phyloP scores from a whole-genome alignment of 495 filamentous ascomycete species.

The Xylaria scruposa region DNA sequence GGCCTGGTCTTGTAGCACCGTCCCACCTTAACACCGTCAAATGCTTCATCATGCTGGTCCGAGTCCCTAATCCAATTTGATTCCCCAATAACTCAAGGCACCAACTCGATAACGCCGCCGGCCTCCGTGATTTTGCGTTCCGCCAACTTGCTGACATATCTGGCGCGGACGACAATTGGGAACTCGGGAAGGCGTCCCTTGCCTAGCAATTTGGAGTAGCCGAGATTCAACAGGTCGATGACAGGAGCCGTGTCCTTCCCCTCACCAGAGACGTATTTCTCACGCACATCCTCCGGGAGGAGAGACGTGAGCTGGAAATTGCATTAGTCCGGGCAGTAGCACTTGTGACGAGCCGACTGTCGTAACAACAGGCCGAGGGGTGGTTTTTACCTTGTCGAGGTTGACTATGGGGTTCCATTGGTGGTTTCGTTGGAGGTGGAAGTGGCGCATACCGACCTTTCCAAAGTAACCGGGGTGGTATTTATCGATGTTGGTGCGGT shows the following conservation, averaged over 20 bases:
- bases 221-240: slow-evolving; percentile 88
- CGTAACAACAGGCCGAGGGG: not conserved
- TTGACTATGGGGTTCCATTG: slow-evolving; percentile 95
- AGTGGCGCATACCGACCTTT: slow-evolving; percentile 96
- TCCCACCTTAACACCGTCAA: slow-evolving; percentile 27
- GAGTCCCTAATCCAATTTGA: not conserved
- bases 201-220: slow-evolving; percentile 92
- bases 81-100: slow-evolving; percentile 67
- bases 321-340: slow-evolving; percentile 55
- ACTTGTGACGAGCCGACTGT: slow-evolving; percentile 67
- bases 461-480: slow-evolving; percentile 77
- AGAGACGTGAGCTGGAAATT: slow-evolving; percentile 75
- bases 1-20: slow-evolving; percentile 3
- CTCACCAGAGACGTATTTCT: slow-evolving; percentile 76
- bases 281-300: slow-evolving; percentile 80
- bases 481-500: slow-evolving; percentile 92
- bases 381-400: slow-evolving; percentile 76
- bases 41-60: slow-evolving; percentile 16
- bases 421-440: slow-evolving; percentile 87
- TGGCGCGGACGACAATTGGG: slow-evolving; percentile 84
- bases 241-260: slow-evolving; percentile 85
- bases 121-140: slow-evolving; percentile 96
- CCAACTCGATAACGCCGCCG: slow-evolving; percentile 89
- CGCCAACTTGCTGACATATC: slow-evolving; percentile 86
- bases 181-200: slow-evolving; percentile 89